Conservation (phyloP, 768 basidiomycete species). For the Rhodosporidiobolus sp. region DNA sequence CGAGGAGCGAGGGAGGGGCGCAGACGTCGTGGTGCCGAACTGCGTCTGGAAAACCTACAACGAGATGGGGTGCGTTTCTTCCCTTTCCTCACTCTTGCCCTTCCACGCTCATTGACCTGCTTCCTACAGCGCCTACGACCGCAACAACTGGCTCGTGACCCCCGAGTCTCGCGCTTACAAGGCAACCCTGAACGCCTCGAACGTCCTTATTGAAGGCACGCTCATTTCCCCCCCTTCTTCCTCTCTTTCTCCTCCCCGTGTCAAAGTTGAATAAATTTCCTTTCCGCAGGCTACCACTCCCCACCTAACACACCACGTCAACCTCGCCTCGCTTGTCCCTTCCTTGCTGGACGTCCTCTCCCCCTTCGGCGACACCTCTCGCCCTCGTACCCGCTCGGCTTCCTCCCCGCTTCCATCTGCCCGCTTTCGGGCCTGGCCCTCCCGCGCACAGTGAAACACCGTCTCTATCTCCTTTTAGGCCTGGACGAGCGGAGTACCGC, state of each 20-base stretch:
- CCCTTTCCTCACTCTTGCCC: no score
- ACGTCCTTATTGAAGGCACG: conserved; percentile 40
- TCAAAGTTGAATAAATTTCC: no score
- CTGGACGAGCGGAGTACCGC: no score
- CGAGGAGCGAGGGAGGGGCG: neutral
- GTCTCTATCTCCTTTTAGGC: no score
- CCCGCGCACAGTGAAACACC: no score
- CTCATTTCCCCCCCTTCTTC: neutral
- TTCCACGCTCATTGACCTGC: no score
- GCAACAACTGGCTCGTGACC: conserved; percentile 44
- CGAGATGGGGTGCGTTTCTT: conserved; percentile 35
- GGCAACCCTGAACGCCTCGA: neutral
- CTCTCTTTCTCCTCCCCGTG: neutral
- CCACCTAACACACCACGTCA: conserved; percentile 37
- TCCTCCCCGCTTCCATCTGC: no score
- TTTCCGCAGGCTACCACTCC: conserved; percentile 20
- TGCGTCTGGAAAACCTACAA: conserved; percentile 37
- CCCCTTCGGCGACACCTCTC: neutral
- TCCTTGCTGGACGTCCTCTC: conserved; percentile 1
- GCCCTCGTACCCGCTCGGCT: neutral
- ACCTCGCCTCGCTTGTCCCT: conserved; percentile 35
- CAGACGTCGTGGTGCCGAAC: conserved; percentile 21
- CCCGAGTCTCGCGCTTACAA: conserved; percentile 30
- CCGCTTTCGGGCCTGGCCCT: no score
- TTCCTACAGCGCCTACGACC: conserved; percentile 32